These are phyloP conservation scores for Trichophyton schoenleinii DNA, from an alignment of 2,329 filamentous ascomycete genomes.

Conservation along the genomic window DNA sequence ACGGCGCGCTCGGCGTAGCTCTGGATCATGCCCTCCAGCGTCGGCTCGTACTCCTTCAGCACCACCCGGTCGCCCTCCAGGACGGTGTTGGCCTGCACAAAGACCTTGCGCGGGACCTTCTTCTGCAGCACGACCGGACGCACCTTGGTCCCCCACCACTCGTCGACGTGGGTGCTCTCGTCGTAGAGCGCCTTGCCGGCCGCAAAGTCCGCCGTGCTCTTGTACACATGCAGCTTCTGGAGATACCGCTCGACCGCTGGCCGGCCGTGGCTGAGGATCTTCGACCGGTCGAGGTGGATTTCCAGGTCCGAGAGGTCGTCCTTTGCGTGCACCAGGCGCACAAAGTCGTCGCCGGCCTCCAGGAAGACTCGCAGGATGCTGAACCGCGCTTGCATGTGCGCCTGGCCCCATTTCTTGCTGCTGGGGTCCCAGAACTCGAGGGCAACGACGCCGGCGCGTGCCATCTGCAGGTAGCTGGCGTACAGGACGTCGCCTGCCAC, in stretches of 20 bases:
- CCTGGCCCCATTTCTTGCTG: conserved; percentile 80
- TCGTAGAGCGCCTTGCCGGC: conserved; percentile 69
- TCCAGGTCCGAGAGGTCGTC: conserved; percentile 69
- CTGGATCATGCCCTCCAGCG: conserved; percentile 66
- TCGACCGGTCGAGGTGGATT: conserved; percentile 70
- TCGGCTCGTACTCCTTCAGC: conserved; percentile 77
- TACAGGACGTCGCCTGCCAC: conserved; percentile 81
- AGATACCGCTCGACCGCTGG: conserved; percentile 75
- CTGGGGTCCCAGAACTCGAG: conserved; percentile 94
- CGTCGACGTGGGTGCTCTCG: conserved; percentile 68
- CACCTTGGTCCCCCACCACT: conserved; percentile 73
- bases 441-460: conserved; percentile 74
- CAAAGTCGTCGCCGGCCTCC: conserved; percentile 74
- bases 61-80: conserved; percentile 57
- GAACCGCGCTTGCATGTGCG: conserved; percentile 83
- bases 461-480: conserved; percentile 82
- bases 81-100: conserved; percentile 85
- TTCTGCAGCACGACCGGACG: conserved; percentile 49
- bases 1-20: conserved; percentile 56
- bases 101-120: conserved; percentile 55
- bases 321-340: conserved; percentile 60
- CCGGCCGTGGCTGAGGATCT: conserved; percentile 73
- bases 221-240: conserved; percentile 86
- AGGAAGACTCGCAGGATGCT: conserved; percentile 68
- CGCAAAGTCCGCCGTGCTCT: conserved; percentile 73